Evolutionary conservation across 768 basidiomycete genomes (phyloP).

Genomic region (Suillus cothurnatus): DNA sequence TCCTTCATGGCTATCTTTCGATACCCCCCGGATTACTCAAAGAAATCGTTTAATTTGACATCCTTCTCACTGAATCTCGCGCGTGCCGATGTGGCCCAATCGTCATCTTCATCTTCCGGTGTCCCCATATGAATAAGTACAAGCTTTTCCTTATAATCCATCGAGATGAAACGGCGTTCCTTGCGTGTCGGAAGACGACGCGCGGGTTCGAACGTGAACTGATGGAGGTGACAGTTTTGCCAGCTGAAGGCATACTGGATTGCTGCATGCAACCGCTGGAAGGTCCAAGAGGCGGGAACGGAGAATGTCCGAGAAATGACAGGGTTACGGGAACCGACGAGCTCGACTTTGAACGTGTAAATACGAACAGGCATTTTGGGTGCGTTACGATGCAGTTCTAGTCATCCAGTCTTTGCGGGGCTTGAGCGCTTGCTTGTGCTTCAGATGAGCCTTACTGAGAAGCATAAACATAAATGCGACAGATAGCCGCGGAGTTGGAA

Average conservation of each 20-base stretch:
- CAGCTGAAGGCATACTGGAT: slow-evolving; percentile 25
- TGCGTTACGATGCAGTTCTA: neutral
- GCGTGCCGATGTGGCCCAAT: neutral
- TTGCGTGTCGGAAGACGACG: neutral
- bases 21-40: slow-evolving; percentile 8
- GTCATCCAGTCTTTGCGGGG: neutral
- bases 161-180: slow-evolving; percentile 4
- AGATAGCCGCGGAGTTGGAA: neutral
- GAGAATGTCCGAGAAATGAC: slow-evolving; percentile 23
- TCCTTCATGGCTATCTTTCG: neutral
- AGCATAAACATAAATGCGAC: neutral
- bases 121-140: slow-evolving; percentile 7
- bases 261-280: slow-evolving; percentile 19
- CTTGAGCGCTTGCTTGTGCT: neutral
- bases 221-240: slow-evolving; percentile 19
- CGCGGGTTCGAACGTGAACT: slow-evolving; percentile 17
- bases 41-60: slow-evolving; percentile 12
- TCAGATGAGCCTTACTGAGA: neutral
- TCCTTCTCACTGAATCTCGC: slow-evolving; percentile 14
- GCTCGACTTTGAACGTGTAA: slow-evolving; percentile 23
- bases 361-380: slow-evolving; percentile 10
- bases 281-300: slow-evolving; percentile 22
- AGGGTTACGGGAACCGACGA: slow-evolving; percentile 19
- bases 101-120: slow-evolving; percentile 9
- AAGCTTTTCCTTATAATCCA: slow-evolving; percentile 1